phyloP scores from a whole-genome alignment of 305 asterid species.

The Fraxinus ornus region DNA sequence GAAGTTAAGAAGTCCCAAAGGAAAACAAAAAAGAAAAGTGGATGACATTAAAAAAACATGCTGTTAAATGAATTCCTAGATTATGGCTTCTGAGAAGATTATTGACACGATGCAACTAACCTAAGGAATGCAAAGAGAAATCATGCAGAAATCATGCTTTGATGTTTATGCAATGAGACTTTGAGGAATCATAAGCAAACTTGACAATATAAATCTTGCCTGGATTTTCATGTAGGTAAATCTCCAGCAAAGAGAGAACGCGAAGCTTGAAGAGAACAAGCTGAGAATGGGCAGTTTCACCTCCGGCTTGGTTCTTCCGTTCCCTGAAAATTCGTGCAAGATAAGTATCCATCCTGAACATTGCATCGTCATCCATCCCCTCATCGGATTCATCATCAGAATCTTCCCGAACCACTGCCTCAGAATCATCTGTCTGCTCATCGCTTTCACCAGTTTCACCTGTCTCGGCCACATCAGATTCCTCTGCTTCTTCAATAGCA shows the following conservation, averaged over 20 bases:
- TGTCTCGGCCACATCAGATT: conserved; percentile 82
- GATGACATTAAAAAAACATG: neutral
- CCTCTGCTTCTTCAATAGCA: conserved; percentile 83
- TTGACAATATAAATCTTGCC: conserved; percentile 45
- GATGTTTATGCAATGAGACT: neutral
- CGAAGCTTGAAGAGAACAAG: conserved; percentile 95
- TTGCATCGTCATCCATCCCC: conserved; percentile 95
- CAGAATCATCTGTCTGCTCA: conserved; percentile 80
- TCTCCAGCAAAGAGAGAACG: conserved; percentile 89
- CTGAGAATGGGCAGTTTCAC: conserved; percentile 96
- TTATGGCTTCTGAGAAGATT: neutral
- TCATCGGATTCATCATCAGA: conserved; percentile 88
- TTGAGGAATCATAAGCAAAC: neutral
- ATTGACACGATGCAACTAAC: neutral
- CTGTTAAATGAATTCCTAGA: neutral
- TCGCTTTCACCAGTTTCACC: conserved; percentile 77
- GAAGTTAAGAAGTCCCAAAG: neutral
- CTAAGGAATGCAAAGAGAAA: conserved; percentile 1
- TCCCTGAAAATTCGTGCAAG: conserved; percentile 69
- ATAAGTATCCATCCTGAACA: conserved; percentile 82
- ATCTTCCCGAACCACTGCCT: conserved; percentile 62
- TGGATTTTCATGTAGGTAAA: conserved; percentile 89
- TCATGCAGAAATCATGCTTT: neutral
- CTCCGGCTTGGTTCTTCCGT: conserved; percentile 77
- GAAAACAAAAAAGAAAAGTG: neutral